Evolutionary conservation across 148 eudicot species (phyloP).

Genomic region (Rhododendron williamsianum): DNA sequence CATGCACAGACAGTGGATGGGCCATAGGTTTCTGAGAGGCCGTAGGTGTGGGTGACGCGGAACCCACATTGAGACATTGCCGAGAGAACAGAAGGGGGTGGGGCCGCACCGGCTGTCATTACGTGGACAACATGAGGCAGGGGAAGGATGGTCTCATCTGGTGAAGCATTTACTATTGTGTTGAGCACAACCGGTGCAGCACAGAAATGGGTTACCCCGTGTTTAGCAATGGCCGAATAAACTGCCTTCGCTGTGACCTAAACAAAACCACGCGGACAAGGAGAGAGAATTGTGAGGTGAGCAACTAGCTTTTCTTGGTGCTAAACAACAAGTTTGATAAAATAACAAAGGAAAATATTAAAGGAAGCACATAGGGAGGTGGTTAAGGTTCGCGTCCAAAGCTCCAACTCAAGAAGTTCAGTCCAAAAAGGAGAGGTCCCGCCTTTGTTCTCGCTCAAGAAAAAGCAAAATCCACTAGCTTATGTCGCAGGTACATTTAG

Average conservation of each 20-base stretch:
- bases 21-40: slow-evolving; percentile 88
- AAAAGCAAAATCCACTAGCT: neutral
- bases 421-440: neutral
- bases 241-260: slow-evolving; percentile 78
- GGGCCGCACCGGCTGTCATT: slow-evolving; percentile 96
- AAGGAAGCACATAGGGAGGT: neutral
- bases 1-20: slow-evolving; percentile 92
- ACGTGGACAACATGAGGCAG: slow-evolving; percentile 69
- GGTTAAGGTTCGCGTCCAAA: neutral
- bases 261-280: neutral
- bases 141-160: slow-evolving; percentile 62
- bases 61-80: slow-evolving; percentile 77
- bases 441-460: neutral
- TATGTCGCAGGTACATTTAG: neutral
- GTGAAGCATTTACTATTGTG: slow-evolving; percentile 65
- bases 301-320: neutral
- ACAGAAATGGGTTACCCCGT: slow-evolving; percentile 86
- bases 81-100: slow-evolving; percentile 72
- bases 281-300: neutral
- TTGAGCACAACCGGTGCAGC: slow-evolving; percentile 99
- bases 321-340: neutral
- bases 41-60: slow-evolving; percentile 85
- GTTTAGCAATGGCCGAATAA: slow-evolving; percentile 67
- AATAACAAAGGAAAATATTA: neutral
- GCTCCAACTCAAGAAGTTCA: neutral